Conservation (phyloP, 2,329 filamentous ascomycete species). For the Colletotrichum endophyticum region DNA sequence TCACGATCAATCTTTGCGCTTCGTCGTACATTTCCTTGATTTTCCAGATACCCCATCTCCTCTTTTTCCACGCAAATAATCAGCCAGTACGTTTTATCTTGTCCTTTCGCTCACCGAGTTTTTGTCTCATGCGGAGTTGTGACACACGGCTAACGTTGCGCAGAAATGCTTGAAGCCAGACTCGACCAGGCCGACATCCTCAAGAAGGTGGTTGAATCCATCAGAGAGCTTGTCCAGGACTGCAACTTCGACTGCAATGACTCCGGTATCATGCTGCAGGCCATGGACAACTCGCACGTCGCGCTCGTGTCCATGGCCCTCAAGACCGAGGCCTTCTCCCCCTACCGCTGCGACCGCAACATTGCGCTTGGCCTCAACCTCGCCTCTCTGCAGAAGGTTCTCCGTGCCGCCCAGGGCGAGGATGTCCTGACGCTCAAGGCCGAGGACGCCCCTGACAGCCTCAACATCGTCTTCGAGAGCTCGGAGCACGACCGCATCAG, state of each 20-base stretch:
- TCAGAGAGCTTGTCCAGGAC: constrained; percentile 99
- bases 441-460: constrained; percentile 92
- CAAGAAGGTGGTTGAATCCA: constrained; percentile 99
- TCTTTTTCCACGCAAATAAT: neutral
- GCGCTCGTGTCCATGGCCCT: constrained; percentile 99
- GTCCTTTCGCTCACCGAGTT: neutral
- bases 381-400: constrained; percentile 93
- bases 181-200: constrained; percentile 91
- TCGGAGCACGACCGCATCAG: constrained; percentile 85
- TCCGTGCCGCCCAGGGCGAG: constrained; percentile 91
- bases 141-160: constrained; percentile 36
- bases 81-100: constrained; percentile 4
- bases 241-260: constrained; percentile 99
- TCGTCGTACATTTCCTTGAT: neutral
- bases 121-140: neutral
- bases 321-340: constrained; percentile 91
- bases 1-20: neutral
- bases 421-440: constrained; percentile 97
- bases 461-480: constrained; percentile 96
- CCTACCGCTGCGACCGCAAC: constrained; percentile 98
- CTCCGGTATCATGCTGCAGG: constrained; percentile 95
- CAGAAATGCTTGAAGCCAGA: constrained; percentile 91
- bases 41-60: constrained; percentile 13
- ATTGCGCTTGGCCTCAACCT: constrained; percentile 98
- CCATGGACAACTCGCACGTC: constrained; percentile 99